Percentiles rank a stretch among this genome's conserved stretches.
Conservation (phyloP, 441 rosid species). For the Adansonia gregorii region DNA sequence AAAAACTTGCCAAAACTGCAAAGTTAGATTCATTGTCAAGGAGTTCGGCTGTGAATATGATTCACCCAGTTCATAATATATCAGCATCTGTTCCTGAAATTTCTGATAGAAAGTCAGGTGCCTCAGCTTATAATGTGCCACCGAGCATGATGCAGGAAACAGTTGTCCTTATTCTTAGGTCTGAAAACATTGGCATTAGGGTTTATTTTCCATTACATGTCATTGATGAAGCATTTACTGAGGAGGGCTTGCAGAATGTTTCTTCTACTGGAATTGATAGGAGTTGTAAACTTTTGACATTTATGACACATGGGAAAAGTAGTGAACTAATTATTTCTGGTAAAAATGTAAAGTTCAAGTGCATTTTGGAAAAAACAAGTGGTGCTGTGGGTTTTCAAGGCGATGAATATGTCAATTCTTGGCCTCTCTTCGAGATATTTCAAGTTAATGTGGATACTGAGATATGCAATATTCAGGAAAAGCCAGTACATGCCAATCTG, state of each 20-base stretch:
- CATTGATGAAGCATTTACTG: constrained; percentile 38
- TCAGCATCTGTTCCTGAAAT: constrained; percentile 35
- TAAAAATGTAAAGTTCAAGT: constrained; percentile 55
- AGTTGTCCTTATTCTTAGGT: constrained; percentile 44
- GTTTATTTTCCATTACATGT: constrained; percentile 59
- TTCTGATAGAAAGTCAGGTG: constrained; percentile 35
- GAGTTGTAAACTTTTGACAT: constrained; percentile 51
- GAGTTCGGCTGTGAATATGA: constrained; percentile 32
- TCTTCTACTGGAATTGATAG: constrained; percentile 36
- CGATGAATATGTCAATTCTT: constrained; percentile 46
- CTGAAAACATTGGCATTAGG: constrained; percentile 61
- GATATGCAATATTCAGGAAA: constrained; percentile 45
- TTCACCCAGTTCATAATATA: constrained; percentile 36
- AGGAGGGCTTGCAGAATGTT: constrained; percentile 38
- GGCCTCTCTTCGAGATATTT: constrained; percentile 69
- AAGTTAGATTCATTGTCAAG: constrained; percentile 33
- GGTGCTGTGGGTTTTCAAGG: constrained; percentile 48
- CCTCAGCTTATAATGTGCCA: constrained; percentile 35
- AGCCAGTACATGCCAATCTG: constrained; percentile 38
- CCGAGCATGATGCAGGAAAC: constrained; percentile 39
- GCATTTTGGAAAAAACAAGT: constrained; percentile 53
- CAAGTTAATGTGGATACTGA: constrained; percentile 54
- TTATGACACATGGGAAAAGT: constrained; percentile 52
- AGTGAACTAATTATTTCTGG: constrained; percentile 52
- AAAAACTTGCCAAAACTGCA: constrained; percentile 42